These are phyloP conservation scores for Graphilbum sp. DNA, from an alignment of 2,329 filamentous ascomycete genomes.

Conservation along the genomic window DNA sequence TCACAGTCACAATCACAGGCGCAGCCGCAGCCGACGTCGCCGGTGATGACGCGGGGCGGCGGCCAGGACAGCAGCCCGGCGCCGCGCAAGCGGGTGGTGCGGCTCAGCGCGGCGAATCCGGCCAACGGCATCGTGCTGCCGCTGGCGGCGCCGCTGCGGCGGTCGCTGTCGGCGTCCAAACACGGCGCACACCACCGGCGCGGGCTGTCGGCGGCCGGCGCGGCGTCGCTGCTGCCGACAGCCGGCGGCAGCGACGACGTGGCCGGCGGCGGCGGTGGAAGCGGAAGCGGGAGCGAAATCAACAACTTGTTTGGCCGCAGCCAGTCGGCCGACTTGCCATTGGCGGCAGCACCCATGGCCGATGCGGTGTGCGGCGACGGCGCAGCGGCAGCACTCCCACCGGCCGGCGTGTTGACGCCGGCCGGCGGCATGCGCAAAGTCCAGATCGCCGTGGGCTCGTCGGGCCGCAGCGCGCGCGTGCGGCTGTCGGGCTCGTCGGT, in stretches of 20 bases:
- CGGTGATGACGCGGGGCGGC: too few species aligned
- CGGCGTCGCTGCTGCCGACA: too few species aligned
- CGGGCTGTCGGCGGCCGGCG: conserved; percentile 6
- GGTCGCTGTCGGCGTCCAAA: conserved; percentile 26
- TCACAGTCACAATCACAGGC: too few species aligned
- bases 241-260: background rate
- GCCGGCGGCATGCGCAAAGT: conserved; percentile 34
- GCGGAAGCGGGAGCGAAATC: conserved; percentile 10
- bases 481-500: conserved; percentile 21
- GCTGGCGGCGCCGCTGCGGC: conserved; percentile 31
- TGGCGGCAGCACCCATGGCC: background rate
- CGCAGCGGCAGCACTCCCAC: too few species aligned
- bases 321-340: background rate
- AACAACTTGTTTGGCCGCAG: background rate
- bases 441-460: conserved; percentile 36
- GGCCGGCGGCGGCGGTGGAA: background rate
- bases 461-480: conserved; percentile 17
- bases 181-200: conserved; percentile 10
- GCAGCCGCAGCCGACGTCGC: too few species aligned
- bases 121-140: conserved; percentile 16
- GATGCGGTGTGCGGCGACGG: conserved; percentile 7
- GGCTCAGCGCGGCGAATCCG: conserved; percentile 28
- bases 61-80: conserved; percentile 36
- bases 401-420: too few species aligned
- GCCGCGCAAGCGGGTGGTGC: conserved; percentile 37